These are phyloP conservation scores for Xenosphaeropsis pyriputrescens DNA, from an alignment of 2,329 filamentous ascomycete species.

Conservation along the genomic window DNA sequence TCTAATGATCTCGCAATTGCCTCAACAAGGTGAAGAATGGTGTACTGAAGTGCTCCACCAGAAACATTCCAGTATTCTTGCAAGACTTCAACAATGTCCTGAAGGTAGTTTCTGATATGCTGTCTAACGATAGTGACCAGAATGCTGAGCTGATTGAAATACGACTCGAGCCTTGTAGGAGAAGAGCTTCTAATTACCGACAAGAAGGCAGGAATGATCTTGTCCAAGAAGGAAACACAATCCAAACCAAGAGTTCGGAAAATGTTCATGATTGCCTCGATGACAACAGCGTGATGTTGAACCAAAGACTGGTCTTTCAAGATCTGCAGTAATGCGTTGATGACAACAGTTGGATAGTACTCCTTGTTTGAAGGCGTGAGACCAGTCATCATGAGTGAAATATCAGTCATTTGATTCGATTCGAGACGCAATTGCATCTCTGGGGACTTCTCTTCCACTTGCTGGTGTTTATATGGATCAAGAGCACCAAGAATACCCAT, in stretches of 20 bases:
- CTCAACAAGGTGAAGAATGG: slow-evolving; percentile 84
- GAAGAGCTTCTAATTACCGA: slow-evolving; percentile 75
- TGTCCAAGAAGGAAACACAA: slow-evolving; percentile 85
- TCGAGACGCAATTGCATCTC: slow-evolving; percentile 59
- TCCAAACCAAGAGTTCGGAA: slow-evolving; percentile 93
- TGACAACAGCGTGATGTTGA: slow-evolving; percentile 84
- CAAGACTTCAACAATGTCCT: slow-evolving; percentile 72
- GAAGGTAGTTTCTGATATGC: slow-evolving; percentile 84
- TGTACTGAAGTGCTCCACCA: slow-evolving; percentile 61
- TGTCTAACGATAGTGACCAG: slow-evolving; percentile 91
- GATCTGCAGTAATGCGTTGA: slow-evolving; percentile 86
- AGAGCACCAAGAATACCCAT: slow-evolving; percentile 91
- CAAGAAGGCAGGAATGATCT: slow-evolving; percentile 90
- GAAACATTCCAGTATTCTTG: slow-evolving; percentile 83
- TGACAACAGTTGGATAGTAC: slow-evolving; percentile 95
- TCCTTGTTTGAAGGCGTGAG: slow-evolving; percentile 94
- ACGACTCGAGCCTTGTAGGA: slow-evolving; percentile 70
- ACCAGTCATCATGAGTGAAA: slow-evolving; percentile 95
- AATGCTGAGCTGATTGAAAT: slow-evolving; percentile 92
- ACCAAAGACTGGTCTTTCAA: slow-evolving; percentile 80
- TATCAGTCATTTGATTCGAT: slow-evolving; percentile 64
- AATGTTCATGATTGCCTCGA: slow-evolving; percentile 97
- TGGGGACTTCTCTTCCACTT: slow-evolving; percentile 79
- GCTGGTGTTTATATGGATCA: slow-evolving; percentile 92
- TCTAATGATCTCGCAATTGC: slow-evolving; percentile 87